A percentile compares a stretch with the other conserved stretches of the same genome.
phyloP scores from a whole-genome alignment of 176 grass and related monocot species.

The Carex kokanica region DNA sequence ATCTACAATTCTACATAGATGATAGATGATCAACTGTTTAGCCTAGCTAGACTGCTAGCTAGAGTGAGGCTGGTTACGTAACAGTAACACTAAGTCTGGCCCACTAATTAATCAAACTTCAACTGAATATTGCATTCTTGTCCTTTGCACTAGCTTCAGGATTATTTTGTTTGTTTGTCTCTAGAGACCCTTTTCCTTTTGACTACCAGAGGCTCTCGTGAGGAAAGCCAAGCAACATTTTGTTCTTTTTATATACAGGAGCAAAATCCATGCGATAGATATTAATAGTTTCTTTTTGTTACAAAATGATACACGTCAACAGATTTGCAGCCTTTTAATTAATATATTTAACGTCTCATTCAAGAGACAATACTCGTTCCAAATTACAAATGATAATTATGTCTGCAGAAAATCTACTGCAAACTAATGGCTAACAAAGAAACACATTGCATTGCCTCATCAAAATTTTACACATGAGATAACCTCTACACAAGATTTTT shows the following conservation, averaged over 20 bases:
- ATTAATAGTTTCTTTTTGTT: too few relatives aligned
- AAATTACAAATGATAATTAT: neutral
- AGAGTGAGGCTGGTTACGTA: too few relatives aligned
- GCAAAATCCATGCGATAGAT: neutral
- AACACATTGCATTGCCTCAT: neutral
- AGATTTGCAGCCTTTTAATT: neutral
- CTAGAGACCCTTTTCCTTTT: neutral
- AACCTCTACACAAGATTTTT: neutral
- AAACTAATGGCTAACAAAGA: neutral
- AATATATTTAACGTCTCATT: neutral
- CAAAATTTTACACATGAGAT: neutral
- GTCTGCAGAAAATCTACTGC: slow-evolving; percentile 1
- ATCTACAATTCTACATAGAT: too few relatives aligned
- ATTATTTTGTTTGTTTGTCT: slow-evolving; percentile 17
- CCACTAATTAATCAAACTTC: neutral
- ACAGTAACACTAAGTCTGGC: too few relatives aligned
- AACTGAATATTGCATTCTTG: neutral
- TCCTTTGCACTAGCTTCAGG: neutral
- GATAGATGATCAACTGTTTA: too few relatives aligned
- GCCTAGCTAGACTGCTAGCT: too few relatives aligned
- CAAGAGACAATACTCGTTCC: neutral
- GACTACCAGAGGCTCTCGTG: neutral
- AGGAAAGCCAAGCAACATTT: neutral
- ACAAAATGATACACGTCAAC: too few relatives aligned
- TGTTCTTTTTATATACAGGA: neutral